phyloP scores from a whole-genome alignment of 306 rosid species.

The Corylus avellana region DNA sequence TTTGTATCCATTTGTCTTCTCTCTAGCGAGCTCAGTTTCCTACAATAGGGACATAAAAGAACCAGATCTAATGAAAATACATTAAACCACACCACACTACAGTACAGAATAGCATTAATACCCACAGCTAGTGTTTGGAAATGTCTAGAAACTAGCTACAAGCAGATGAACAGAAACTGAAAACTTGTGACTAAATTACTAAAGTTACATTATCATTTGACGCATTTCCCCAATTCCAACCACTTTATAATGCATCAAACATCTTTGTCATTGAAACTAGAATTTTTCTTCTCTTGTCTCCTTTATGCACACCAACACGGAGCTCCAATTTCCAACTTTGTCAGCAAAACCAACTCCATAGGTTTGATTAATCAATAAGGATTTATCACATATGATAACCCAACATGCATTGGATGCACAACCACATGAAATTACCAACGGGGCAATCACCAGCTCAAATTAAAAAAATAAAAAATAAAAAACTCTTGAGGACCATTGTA shows the following conservation, averaged over 20 bases:
- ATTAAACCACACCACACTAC: not conserved
- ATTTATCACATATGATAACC: not conserved
- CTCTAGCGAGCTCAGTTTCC: slow-evolving; percentile 96
- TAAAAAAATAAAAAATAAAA: too few species aligned
- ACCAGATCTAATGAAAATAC: not conserved
- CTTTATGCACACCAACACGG: not conserved
- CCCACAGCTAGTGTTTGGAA: not conserved
- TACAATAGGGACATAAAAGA: slow-evolving; percentile 20
- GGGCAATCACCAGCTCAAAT: too few species aligned
- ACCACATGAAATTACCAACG: not conserved
- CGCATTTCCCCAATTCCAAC: not conserved
- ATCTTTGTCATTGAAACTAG: not conserved
- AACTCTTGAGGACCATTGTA: not conserved
- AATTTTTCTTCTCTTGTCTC: not conserved
- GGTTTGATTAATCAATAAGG: not conserved
- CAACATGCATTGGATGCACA: not conserved
- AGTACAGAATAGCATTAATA: not conserved
- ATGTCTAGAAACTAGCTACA: not conserved
- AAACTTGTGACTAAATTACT: not conserved
- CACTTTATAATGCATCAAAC: not conserved
- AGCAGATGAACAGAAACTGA: not conserved
- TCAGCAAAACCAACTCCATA: not conserved
- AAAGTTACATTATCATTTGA: not conserved
- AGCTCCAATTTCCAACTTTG: not conserved
- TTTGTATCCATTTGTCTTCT: slow-evolving; percentile 85